phyloP scores from a whole-genome alignment of 1,139 yeast species.

The Suhomyces maxii region DNA sequence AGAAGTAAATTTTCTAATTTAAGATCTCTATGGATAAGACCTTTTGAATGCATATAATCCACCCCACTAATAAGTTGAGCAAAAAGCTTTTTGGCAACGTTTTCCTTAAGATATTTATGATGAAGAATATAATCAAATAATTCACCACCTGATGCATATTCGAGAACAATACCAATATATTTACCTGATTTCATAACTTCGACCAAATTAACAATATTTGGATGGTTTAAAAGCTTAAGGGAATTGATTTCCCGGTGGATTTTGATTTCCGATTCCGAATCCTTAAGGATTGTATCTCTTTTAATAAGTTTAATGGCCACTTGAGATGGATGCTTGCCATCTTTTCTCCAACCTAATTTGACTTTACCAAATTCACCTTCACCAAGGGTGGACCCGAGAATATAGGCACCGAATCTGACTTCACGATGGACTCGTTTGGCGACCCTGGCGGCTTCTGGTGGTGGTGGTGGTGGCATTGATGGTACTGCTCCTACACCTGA shows the following conservation, averaged over 20 bases:
- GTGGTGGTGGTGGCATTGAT: neutral
- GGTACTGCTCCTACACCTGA: neutral
- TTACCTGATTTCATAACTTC: constrained; percentile 93
- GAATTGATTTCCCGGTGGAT: constrained; percentile 94
- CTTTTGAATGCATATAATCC: constrained; percentile 82
- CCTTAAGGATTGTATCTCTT: constrained; percentile 80
- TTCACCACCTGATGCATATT: constrained; percentile 97
- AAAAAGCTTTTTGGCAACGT: constrained; percentile 80
- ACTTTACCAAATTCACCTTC: constrained; percentile 99
- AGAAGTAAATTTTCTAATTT: constrained; percentile 70
- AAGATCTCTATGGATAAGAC: constrained; percentile 78
- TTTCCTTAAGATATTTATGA: constrained; percentile 83
- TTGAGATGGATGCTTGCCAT: constrained; percentile 73
- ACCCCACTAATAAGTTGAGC: constrained; percentile 95
- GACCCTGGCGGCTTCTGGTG: constrained; percentile 3
- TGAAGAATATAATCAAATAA: constrained; percentile 88
- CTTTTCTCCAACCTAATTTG: constrained; percentile 93
- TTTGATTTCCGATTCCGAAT: constrained; percentile 82
- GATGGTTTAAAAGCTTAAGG: constrained; percentile 80
- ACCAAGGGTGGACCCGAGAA: constrained; percentile 91
- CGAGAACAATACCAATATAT: constrained; percentile 93
- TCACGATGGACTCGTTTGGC: constrained; percentile 46
- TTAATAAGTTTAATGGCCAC: constrained; percentile 93
- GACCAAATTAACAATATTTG: constrained; percentile 87
- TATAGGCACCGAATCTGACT: constrained; percentile 81